Percentiles rank a stretch among this genome's conserved stretches.
Conservation (phyloP, 352 stramenopile species). For the Phytophthora sansomeana region DNA sequence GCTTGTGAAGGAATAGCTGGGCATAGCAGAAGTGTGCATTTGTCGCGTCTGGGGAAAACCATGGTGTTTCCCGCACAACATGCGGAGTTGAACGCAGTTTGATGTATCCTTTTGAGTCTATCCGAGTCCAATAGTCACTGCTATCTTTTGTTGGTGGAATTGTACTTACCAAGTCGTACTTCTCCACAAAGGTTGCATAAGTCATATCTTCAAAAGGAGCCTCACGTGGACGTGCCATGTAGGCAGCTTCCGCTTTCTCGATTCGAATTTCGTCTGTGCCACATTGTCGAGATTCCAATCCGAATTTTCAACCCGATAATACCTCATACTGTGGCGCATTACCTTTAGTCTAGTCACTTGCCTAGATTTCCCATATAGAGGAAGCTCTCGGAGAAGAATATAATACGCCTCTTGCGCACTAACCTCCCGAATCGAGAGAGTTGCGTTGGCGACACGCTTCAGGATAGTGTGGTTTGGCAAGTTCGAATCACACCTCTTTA, state of each 20-base stretch:
- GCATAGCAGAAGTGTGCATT: too few species aligned
- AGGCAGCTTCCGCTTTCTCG: background rate
- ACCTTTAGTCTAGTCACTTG: background rate
- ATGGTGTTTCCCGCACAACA: too few species aligned
- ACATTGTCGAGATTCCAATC: background rate
- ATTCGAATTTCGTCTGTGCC: background rate
- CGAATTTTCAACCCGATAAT: background rate
- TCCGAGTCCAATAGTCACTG: too few species aligned
- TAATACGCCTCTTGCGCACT: too few species aligned
- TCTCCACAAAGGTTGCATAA: slow-evolving; percentile 7
- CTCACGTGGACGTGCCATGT: slow-evolving; percentile 4
- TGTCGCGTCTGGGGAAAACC: too few species aligned
- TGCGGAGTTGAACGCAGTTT: too few species aligned
- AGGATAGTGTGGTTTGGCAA: background rate
- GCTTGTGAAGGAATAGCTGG: too few species aligned
- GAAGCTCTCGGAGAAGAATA: too few species aligned
- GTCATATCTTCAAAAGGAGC: background rate
- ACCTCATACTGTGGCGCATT: background rate
- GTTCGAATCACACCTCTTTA: background rate
- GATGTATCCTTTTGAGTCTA: too few species aligned
- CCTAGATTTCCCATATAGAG: too few species aligned
- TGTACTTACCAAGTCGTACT: slow-evolving; percentile 6
- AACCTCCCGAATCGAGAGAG: background rate
- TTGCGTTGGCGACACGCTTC: background rate
- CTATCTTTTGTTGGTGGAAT: too few species aligned